Base-by-base conservation (phyloP, 306 rosid genomes). In the Sicyos baderoa region DNA sequence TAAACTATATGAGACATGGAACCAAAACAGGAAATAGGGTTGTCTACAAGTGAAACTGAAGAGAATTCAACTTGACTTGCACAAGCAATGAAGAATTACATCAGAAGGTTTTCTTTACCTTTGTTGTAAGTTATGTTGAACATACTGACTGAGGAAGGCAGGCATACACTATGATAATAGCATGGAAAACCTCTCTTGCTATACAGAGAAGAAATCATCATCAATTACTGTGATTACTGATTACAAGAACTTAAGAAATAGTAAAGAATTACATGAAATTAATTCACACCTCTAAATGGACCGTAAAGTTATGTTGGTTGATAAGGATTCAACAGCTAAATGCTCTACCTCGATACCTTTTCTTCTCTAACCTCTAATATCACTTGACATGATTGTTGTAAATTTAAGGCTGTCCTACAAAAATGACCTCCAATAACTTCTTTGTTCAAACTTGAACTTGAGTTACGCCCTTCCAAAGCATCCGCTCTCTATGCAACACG, bases 341-440 rank as follows among this genome's bases (percentile, higher is more conserved):
- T 42, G 54, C 37, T 44, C 70, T 19, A 40, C 69, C 12, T 37
- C 18, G n/a, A 0, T 18, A 50, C 22, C 37, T 65, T 65, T 44
- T 65, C 6, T 65, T 54, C 19, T 65, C 11, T 65, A 22, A 21
- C 35, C n/a, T 21, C 6, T 44, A 40, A 47, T 47, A 80, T 86
- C 73, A 72, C 72, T 75, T 57, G 75, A 53, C 1, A 42, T 79
- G 88, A 8, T n/a, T 48, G 27, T 48, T 37, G 37, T 8, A 60
- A 32, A 32, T 35, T 29, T 7, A n/a, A 32, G 4, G 7, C 45
- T 16, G 15, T 17, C 4, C 66, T 59, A 42, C 53, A 63, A 63
- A 63, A 63, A 16, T 61, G n/a, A 18, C 52, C 70, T 42, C 25
- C 0, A 32, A 8, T n/a, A 3, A 11, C 15, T 42, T 42, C 15